Percentiles rank a stretch among this genome's conserved stretches.
Conservation (phyloP, 192 early-diverging fungal species). For the Chytriomyces sp. region DNA sequence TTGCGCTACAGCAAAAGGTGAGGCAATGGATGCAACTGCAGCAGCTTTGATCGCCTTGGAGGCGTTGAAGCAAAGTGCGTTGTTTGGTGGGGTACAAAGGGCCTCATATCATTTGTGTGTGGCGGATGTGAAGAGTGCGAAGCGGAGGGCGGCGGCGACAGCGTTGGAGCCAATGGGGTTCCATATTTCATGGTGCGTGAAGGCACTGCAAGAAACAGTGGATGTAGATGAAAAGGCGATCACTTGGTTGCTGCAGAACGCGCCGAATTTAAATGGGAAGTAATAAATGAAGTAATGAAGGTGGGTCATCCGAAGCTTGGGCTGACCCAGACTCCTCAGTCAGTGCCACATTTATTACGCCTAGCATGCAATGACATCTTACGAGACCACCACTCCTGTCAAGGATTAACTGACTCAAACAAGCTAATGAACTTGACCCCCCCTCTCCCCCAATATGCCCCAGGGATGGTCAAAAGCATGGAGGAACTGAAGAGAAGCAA, state of each 20-base stretch:
- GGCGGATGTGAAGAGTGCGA: slow-evolving; percentile 54
- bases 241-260: slow-evolving; percentile 63
- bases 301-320: no score
- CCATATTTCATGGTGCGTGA: slow-evolving; percentile 68
- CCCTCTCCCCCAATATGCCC: no score
- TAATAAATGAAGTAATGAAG: no score
- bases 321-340: no score
- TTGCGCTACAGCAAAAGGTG: slow-evolving; percentile 13
- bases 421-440: no score
- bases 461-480: no score
- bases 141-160: slow-evolving; percentile 30
- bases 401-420: no score
- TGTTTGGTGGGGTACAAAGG: slow-evolving; percentile 2
- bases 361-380: no score
- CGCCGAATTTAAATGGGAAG: slow-evolving; percentile 41
- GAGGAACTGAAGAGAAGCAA: no score
- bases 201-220: slow-evolving; percentile 59
- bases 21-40: slow-evolving; percentile 60
- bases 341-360: no score
- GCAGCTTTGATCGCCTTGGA: slow-evolving; percentile 62
- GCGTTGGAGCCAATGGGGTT: slow-evolving; percentile 32
- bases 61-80: slow-evolving; percentile 42
- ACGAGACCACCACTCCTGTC: no score
- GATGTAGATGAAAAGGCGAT: slow-evolving; percentile 55
- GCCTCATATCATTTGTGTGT: slow-evolving; percentile 64